phyloP scores from a whole-genome alignment of 1,284 basidiomycete genomes.

The Tylopilus orsonianus region DNA sequence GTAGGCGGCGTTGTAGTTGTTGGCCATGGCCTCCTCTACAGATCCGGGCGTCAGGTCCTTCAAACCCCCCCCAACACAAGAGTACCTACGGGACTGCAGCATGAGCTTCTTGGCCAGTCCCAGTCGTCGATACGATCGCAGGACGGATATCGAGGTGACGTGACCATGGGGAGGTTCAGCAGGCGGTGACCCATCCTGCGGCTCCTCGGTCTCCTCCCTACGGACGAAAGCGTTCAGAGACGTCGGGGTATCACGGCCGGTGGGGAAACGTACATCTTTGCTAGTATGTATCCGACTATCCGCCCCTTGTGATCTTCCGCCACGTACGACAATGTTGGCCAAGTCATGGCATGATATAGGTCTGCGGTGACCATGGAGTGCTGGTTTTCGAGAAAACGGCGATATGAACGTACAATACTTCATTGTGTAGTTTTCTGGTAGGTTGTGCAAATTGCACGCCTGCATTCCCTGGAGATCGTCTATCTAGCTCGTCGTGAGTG shows the following conservation, averaged over 20 bases:
- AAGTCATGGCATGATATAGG: conserved; percentile 92
- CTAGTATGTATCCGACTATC: conserved; percentile 95
- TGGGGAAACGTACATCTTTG: conserved; percentile 77
- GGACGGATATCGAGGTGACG: conserved; percentile 94
- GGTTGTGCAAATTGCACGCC: conserved; percentile 89
- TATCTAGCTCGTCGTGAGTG: conserved; percentile 37
- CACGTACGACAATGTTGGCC: conserved; percentile 96
- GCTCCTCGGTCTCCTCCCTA: conserved; percentile 47
- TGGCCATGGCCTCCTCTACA: conserved; percentile 88
- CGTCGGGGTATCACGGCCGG: background rate
- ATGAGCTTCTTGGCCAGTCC: conserved; percentile 93
- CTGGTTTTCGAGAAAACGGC: conserved; percentile 21
- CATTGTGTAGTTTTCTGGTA: conserved; percentile 94
- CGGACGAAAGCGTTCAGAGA: conserved; percentile 8
- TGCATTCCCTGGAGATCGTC: conserved; percentile 84
- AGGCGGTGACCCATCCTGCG: conserved; percentile 22
- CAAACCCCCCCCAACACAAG: background rate
- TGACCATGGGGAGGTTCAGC: conserved; percentile 77
- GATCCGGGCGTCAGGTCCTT: conserved; percentile 9
- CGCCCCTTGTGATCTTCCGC: conserved; percentile 93
- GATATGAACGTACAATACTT: conserved; percentile 70
- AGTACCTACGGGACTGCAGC: conserved; percentile 81
- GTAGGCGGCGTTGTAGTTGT: conserved; percentile 80
- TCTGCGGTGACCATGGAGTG: conserved; percentile 48
- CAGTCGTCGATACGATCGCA: conserved; percentile 84